Evolutionary conservation across 305 asterid species (phyloP), one percentile per base, ranked within the genome.

Genomic region (Fraxinus paxiana): DNA sequence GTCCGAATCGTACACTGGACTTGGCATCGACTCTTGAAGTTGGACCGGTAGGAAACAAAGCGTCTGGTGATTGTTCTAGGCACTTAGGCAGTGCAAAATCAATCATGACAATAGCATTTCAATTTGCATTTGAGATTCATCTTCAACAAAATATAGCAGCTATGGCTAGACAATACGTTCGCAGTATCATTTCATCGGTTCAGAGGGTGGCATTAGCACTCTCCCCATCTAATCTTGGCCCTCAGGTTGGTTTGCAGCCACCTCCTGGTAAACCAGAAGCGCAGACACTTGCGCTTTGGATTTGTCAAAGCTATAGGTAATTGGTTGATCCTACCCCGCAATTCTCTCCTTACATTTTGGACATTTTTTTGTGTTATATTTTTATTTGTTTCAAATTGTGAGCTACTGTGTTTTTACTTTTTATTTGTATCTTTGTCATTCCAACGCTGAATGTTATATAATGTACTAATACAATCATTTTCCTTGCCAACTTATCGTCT

Each of bases 91-190:
- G 83, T 38, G 84, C 91, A 48, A 94, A 91, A 80, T 96, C 98
- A 0, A 97, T 96, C 6, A 94, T 96, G 99, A 96, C 98, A 8
- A 92, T 96, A 33, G 98, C 99, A 48, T 93, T 96, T 83, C 98
- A 96, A 82, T 96, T 96, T 83, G 94, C 99, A 59, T 96, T 86
- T 59, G 98, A 94, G 88, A 84, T 86, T 63, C 98, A 93, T 81
- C 93, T 94, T 76, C 98, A 94, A 79, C 97, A 96, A 59, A 93
- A 83, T 61, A 90, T 94, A 34, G 88, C 96, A 8, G 92, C 94
- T 37, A 94, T 96, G 98, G 98, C 98, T 70, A 87, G 99, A 77
- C 99, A 94, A 79, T 96, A 96, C 76, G 91, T 96, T 41, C 94
- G 98, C 4, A 89, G 94, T 74, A 93, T 94, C 82, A 93, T 96